A percentile compares a stretch with the other conserved stretches of the same genome.
These are phyloP conservation scores for Wickerhamomyces hampshirensis DNA, from an alignment of 805 yeast species.

Conservation along the genomic window DNA sequence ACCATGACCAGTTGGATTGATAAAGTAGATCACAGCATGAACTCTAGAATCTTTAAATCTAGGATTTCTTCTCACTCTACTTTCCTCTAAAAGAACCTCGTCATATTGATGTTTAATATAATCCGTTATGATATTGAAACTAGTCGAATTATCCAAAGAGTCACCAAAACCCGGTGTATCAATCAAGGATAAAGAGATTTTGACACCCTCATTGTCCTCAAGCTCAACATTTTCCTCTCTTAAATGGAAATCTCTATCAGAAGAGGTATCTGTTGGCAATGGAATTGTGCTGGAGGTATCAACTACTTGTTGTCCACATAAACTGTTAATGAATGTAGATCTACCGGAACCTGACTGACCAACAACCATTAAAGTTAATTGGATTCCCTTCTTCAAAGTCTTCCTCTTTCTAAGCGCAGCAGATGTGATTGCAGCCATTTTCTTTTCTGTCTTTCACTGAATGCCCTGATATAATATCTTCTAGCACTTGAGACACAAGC, in stretches of 20 bases:
- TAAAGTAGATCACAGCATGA: conserved; percentile 69
- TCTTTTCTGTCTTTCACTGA: not conserved
- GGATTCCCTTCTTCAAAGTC: conserved; percentile 76
- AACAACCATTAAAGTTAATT: conserved; percentile 80
- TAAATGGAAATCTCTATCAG: conserved; percentile 52
- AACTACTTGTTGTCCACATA: conserved; percentile 85
- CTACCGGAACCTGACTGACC: conserved; percentile 88
- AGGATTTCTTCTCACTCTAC: conserved; percentile 79
- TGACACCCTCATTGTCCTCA: conserved; percentile 82
- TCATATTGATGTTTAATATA: conserved; percentile 79
- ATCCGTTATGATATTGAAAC: conserved; percentile 68
- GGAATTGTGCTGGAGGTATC: conserved; percentile 60
- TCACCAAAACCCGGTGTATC: conserved; percentile 87
- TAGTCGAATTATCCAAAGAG: conserved; percentile 60
- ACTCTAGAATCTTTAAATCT: conserved; percentile 81
- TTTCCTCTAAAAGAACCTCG: conserved; percentile 75
- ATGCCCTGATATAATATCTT: too few species aligned
- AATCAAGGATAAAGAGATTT: conserved; percentile 67
- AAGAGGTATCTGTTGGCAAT: conserved; percentile 45
- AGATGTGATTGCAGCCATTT: conserved; percentile 46
- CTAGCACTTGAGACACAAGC: too few species aligned
- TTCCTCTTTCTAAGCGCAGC: conserved; percentile 68
- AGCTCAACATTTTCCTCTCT: conserved; percentile 80
- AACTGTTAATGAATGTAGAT: conserved; percentile 86
- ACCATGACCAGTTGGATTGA: conserved; percentile 83